Evolutionary conservation across 1,284 basidiomycete genomes (phyloP), one percentile per base, ranked within the genome.

Genomic region (Pascua guehoae): DNA sequence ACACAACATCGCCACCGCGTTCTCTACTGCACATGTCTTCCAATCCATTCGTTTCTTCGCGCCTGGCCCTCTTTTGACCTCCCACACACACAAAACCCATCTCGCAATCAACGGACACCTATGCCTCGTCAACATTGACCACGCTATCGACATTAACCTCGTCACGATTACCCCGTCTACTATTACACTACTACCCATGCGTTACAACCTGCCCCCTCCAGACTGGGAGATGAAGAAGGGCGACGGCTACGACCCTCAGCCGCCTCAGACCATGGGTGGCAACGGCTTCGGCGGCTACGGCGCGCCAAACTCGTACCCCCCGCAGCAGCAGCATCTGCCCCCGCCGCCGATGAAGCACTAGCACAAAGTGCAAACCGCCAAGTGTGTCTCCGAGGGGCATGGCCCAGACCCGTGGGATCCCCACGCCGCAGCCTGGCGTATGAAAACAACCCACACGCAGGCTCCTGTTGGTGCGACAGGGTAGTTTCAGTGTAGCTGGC

Each of bases 181-280:
- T 8, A 3, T 24, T 24, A 5, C 24, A 17, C 4, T 24, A 12
- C 47, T 11, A n/a, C n/a, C 8, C 11, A 12, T 39, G 38, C 39
- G 15, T 15, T 9, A 12, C 12, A 11, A 37, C 44, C 43, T 15
- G 15, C 9, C n/a, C n/a, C n/a, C n/a, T n/a, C n/a, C 60, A 62
- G 60, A 48, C 32, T 62, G 60, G 60, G 38, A 58, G 38, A 58
- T 58, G 57, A 51, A 54, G 52, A 58, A 62, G 54, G 60, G 60
- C 41, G 60, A 62, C 44, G 60, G 60, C n/a, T 56, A 58, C 54
- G 60, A 62, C 49, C 60, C 60, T 3, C 49, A 56, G 17, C 53
- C 56, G 11, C 60, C 60, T 15, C 24, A 32, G 24, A 32, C 24
- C 24, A 32, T 32, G 24, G 54, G 52, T 24, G 44, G 46, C 9